These are phyloP conservation scores for Penicillium pulvis DNA, from an alignment of 495 filamentous ascomycete genomes.

Conservation along the genomic window DNA sequence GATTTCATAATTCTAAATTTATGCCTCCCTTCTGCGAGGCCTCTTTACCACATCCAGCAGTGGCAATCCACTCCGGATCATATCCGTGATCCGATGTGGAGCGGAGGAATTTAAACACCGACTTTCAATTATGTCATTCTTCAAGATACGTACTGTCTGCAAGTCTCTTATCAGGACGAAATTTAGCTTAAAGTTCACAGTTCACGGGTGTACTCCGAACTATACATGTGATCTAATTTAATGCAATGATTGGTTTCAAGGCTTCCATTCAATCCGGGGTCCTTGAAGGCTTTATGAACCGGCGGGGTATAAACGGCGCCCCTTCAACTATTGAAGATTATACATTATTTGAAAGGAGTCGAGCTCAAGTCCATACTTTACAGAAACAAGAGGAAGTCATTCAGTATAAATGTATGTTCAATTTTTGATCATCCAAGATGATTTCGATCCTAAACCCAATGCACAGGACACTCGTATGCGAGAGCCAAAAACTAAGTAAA, in stretches of 20 bases:
- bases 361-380: no score
- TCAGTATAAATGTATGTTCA: constrained; percentile 2
- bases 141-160: neutral
- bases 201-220: no score
- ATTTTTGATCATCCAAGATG: constrained; percentile 9
- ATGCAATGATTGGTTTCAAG: no score
- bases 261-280: no score
- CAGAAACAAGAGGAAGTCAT: no score
- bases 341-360: no score
- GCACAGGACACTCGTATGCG: constrained; percentile 8
- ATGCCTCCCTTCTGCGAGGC: neutral
- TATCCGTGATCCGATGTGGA: neutral
- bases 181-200: no score
- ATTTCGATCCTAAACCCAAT: constrained; percentile 10
- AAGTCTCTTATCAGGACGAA: neutral
- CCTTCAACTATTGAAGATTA: no score
- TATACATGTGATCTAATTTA: no score
- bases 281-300: no score
- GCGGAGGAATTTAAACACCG: neutral
- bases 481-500: constrained; percentile 12
- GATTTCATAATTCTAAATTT: neutral
- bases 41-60: neutral
- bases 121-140: neutral
- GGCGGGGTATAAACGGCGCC: no score
- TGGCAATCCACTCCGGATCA: neutral